Percentiles rank a stretch among this genome's conserved stretches.
phyloP scores from a whole-genome alignment of 305 asterid genomes.

The Plantago rigida region DNA sequence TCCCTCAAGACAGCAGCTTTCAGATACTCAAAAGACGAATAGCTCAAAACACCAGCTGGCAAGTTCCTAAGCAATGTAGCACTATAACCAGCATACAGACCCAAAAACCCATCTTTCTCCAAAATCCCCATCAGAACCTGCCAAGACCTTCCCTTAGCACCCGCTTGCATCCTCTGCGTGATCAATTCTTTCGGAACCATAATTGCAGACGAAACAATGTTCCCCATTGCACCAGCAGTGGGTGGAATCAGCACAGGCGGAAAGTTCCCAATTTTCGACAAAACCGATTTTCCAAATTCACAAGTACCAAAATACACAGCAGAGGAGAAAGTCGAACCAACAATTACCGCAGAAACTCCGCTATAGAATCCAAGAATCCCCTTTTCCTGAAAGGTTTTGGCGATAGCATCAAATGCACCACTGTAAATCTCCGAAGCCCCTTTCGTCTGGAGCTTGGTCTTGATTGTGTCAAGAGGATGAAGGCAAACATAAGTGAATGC shows the following conservation, averaged over 20 bases:
- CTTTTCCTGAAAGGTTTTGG: conserved; percentile 57
- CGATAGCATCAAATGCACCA: conserved; percentile 73
- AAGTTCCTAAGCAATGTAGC: conserved; percentile 86
- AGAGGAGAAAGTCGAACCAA: conserved; percentile 87
- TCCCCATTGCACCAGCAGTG: conserved; percentile 96
- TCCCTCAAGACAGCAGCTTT: conserved; percentile 68
- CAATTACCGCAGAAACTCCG: conserved; percentile 85
- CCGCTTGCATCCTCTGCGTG: conserved; percentile 91
- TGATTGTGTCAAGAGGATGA: conserved; percentile 81
- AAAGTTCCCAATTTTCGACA: conserved; percentile 46
- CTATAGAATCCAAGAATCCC: conserved; percentile 87
- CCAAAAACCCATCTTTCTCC: conserved; percentile 80
- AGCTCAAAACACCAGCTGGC: conserved; percentile 89
- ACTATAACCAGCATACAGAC: conserved; percentile 82
- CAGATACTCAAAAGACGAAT: conserved; percentile 83
- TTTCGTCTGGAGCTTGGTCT: conserved; percentile 89
- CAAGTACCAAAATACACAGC: conserved; percentile 96
- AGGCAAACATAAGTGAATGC: conserved; percentile 91
- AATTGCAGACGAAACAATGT: conserved; percentile 77
- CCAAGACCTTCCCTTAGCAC: conserved; percentile 94
- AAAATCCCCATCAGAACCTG: conserved; percentile 66
- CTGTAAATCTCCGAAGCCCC: conserved; percentile 78
- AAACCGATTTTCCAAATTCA: conserved; percentile 79
- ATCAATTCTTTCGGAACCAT: conserved; percentile 94
- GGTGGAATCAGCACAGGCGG: conserved; percentile 82